Conservation (phyloP, 305 asterid species). For the Rubia tinctorum region DNA sequence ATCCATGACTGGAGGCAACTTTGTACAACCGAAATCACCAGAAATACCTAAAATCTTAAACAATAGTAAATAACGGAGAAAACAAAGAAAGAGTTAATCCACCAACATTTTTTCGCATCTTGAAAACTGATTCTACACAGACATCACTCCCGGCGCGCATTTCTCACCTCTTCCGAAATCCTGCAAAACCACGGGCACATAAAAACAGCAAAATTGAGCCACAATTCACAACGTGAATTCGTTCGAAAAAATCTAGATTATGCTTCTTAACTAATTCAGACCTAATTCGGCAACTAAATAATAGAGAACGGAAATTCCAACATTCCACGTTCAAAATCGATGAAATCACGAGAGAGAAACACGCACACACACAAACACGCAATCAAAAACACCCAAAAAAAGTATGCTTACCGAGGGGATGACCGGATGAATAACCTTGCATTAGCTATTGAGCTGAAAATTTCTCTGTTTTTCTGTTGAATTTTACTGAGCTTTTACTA, state of each 20-base stretch:
- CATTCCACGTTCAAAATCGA: not conserved
- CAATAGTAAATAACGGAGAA: not conserved
- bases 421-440: not conserved
- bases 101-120: conserved; percentile 15
- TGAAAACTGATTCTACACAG: not conserved
- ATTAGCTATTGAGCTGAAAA: not conserved
- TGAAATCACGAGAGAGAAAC: not conserved
- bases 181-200: not conserved
- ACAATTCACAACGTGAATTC: not conserved
- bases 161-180: not conserved
- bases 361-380: not conserved
- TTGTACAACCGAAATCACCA: too few relatives aligned
- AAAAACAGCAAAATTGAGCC: not conserved
- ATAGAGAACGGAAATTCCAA: not conserved
- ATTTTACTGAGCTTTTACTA: not conserved
- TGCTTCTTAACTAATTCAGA: not conserved
- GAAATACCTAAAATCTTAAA: not conserved
- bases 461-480: not conserved
- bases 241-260: not conserved
- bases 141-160: not conserved
- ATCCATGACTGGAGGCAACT: too few relatives aligned
- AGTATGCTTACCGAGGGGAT: not conserved
- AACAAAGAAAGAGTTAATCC: not conserved
- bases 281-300: not conserved
- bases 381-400: not conserved